Evolutionary conservation across 306 rosid genomes (phyloP).

Genomic region (Betula pendula): DNA sequence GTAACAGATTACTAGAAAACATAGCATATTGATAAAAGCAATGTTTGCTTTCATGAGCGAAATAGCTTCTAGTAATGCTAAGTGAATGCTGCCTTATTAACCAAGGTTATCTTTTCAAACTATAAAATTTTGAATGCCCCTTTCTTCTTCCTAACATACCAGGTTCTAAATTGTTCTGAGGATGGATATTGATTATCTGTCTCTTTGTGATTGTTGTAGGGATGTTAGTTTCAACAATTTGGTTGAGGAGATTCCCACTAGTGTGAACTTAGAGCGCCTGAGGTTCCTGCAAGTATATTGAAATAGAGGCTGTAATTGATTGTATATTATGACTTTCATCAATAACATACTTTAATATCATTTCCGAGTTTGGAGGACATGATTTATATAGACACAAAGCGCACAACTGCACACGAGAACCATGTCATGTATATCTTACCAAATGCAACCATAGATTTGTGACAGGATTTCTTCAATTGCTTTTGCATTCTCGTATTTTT

Average conservation of each 20-base stretch:
- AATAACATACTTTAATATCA: neutral
- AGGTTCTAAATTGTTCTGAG: neutral
- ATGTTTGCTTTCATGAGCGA: neutral
- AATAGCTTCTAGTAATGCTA: neutral
- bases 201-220: constrained; percentile 41
- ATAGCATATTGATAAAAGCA: neutral
- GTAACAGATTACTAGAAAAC: neutral
- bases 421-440: neutral
- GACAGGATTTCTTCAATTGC: neutral
- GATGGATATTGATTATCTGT: constrained; percentile 14
- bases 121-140: neutral
- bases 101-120: neutral
- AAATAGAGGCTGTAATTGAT: neutral
- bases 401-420: neutral
- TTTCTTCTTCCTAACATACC: neutral
- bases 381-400: neutral
- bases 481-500: constrained; percentile 20
- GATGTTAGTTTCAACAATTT: constrained; percentile 86
- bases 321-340: neutral
- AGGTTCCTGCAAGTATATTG: constrained; percentile 62
- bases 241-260: constrained; percentile 67
- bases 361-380: neutral
- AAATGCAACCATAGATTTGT: neutral
- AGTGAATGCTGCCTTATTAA: neutral
- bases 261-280: constrained; percentile 31